A percentile compares a stretch with the other conserved stretches of the same genome.
These are phyloP conservation scores for Hepatocystis sp. DNA, from an alignment of 169 alveolate species.

Conservation along the genomic window DNA sequence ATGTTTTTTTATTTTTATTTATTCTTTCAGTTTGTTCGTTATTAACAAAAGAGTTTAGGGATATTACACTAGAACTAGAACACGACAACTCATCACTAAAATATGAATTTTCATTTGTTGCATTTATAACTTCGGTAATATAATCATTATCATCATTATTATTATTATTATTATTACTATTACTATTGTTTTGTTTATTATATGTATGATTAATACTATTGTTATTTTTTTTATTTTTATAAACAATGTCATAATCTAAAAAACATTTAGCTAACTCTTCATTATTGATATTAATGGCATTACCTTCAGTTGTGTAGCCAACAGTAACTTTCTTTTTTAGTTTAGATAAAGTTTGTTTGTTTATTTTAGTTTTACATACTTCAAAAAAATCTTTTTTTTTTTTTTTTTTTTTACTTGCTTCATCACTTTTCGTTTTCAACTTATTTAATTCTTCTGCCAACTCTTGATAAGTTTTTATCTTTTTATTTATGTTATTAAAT, in stretches of 20 bases:
- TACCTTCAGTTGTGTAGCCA: slow-evolving; percentile 56
- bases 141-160: not conserved
- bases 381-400: slow-evolving; percentile 18
- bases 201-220: not conserved
- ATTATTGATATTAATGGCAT: slow-evolving; percentile 57
- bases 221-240: not conserved
- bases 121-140: not conserved
- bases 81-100: slow-evolving; percentile 63
- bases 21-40: slow-evolving; percentile 23
- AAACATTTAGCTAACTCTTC: slow-evolving; percentile 36
- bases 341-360: slow-evolving; percentile 2
- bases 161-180: not conserved
- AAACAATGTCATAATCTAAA: slow-evolving; percentile 5
- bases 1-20: slow-evolving; percentile 47
- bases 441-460: not conserved
- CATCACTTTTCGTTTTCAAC: not conserved
- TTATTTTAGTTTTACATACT: slow-evolving; percentile 12
- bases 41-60: slow-evolving; percentile 43
- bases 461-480: slow-evolving; percentile 15
- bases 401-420: not conserved
- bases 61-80: slow-evolving; percentile 59
- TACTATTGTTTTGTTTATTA: not conserved
- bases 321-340: slow-evolving; percentile 32
- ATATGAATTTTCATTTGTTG: slow-evolving; percentile 1
- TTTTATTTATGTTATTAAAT: not conserved